phyloP scores from a whole-genome alignment of 2,329 filamentous ascomycete genomes.

The Colletotrichum plurivorum region DNA sequence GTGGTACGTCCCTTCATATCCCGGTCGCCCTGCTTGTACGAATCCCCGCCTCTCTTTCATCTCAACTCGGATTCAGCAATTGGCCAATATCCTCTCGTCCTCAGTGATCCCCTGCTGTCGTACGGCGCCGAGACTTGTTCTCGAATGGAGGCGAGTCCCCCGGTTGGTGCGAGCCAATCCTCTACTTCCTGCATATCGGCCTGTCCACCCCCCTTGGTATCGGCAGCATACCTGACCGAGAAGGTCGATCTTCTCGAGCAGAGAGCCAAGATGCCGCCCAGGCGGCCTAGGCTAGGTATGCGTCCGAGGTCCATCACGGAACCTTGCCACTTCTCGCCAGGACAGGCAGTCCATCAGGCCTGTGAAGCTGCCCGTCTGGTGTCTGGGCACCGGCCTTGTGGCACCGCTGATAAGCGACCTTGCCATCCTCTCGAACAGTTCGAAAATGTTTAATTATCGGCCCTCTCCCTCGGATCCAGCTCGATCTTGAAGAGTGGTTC shows the following conservation, averaged over 20 bases:
- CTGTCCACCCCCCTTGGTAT: conserved; percentile 21
- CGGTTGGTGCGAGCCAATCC: conserved; percentile 24
- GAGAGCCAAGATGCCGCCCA: conserved; percentile 35
- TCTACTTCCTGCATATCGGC: conserved; percentile 30
- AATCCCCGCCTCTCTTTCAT: conserved; percentile 6
- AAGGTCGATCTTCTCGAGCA: conserved; percentile 35
- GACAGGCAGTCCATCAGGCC: conserved; percentile 12
- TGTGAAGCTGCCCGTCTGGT: conserved; percentile 13
- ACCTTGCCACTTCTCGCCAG: conserved; percentile 32
- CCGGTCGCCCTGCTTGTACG: neutral
- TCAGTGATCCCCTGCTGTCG: conserved; percentile 3
- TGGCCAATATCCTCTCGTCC: conserved; percentile 2
- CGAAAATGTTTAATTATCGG: conserved; percentile 28
- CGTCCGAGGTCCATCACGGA: conserved; percentile 20
- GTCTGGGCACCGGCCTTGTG: conserved; percentile 25
- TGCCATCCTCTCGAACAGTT: neutral
- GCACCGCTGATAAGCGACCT: conserved; percentile 38
- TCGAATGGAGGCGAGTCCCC: conserved; percentile 10
- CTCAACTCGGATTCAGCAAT: neutral
- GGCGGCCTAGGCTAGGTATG: conserved; percentile 29
- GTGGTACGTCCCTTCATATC: neutral
- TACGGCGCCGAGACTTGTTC: conserved; percentile 25
- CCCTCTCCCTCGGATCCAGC: neutral
- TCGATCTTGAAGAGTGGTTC: neutral
- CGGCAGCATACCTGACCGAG: conserved; percentile 39